Base-by-base conservation (phyloP, 495 filamentous ascomycete genomes). In the Pyronema domesticum region DNA sequence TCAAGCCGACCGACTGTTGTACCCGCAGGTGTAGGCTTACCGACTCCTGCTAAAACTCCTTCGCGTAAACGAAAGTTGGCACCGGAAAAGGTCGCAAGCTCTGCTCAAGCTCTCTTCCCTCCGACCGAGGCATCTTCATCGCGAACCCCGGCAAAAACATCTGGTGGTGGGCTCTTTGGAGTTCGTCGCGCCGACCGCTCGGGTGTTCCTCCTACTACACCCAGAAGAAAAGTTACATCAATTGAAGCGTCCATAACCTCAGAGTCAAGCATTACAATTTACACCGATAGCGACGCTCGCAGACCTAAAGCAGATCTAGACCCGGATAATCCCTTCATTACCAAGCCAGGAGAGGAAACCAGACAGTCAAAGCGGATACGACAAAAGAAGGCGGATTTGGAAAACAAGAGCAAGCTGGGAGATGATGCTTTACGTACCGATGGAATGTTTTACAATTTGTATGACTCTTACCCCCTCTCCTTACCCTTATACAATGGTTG, bases 11-110 rank as follows among this genome's bases (percentile, higher is more conserved):
- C 37, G 3, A 45, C 60, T 9, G 50, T 57, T 11, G n/a, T 55
- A 53, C 34, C 59, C 57, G 46, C 67, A 53, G 53, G 49, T 48
- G 55, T 68, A 19, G 84, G 85, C 72, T 75, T 95, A 47, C 89
- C 87, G 3, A 96, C 91, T 9, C 91, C 91, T 9, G 79, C 78
- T 47, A 98, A 94, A 68, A 95, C 89, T 1, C 91, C 91, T 0
- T 76, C 77, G 51, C 84, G 83, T 69, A 79, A 81, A 57, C 77
- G 78, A 6, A 69, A 76, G 3, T 13, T 64, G 15, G 42, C 47
- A 1, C 70, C 75, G 53, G 70, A 71, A 36, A 75, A 80, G 23
- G 70, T 86, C 47, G 73, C 74, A 45, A 68, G 76, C 9, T 76
- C 87, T 35, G 80, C 86, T 15, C 83, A 88, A 59, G 79, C 79